Conservation (phyloP, 164 flowering plant species). For the Amborella trichopoda region DNA sequence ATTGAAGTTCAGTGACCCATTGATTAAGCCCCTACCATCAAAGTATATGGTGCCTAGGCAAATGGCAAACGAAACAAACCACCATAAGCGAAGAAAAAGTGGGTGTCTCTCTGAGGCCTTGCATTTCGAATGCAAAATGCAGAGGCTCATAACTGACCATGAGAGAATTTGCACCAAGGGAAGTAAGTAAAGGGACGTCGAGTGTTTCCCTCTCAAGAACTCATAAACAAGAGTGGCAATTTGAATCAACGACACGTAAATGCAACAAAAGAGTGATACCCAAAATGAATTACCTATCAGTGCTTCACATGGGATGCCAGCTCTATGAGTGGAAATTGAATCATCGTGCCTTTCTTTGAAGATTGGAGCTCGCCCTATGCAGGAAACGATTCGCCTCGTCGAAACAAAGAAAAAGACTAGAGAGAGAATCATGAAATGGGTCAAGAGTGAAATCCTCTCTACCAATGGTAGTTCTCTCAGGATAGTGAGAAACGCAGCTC, state of each 20-base stretch:
- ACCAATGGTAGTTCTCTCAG: constrained; percentile 40
- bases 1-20: constrained; percentile 37
- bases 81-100: constrained; percentile 68
- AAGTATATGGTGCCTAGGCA: constrained; percentile 54
- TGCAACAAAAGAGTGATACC: constrained; percentile 48
- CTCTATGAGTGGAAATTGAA: constrained; percentile 15
- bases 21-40: constrained; percentile 39
- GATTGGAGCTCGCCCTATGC: constrained; percentile 39
- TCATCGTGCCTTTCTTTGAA: constrained; percentile 37
- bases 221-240: constrained; percentile 57
- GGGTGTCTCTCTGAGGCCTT: constrained; percentile 61
- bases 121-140: constrained; percentile 62
- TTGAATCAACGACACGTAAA: constrained; percentile 63
- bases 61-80: constrained; percentile 60
- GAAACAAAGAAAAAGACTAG: constrained; percentile 51
- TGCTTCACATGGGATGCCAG: constrained; percentile 18
- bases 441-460: constrained; percentile 49
- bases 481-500: neutral
- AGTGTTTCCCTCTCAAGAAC: constrained; percentile 31
- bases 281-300: constrained; percentile 46
- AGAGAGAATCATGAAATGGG: constrained; percentile 46
- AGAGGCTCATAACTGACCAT: constrained; percentile 76
- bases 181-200: constrained; percentile 32
- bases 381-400: constrained; percentile 35
- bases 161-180: constrained; percentile 59